Evolutionary conservation across 2,329 filamentous ascomycete species (phyloP), one percentile per base, ranked within the genome.

Genomic region (Aureobasidium lini): DNA sequence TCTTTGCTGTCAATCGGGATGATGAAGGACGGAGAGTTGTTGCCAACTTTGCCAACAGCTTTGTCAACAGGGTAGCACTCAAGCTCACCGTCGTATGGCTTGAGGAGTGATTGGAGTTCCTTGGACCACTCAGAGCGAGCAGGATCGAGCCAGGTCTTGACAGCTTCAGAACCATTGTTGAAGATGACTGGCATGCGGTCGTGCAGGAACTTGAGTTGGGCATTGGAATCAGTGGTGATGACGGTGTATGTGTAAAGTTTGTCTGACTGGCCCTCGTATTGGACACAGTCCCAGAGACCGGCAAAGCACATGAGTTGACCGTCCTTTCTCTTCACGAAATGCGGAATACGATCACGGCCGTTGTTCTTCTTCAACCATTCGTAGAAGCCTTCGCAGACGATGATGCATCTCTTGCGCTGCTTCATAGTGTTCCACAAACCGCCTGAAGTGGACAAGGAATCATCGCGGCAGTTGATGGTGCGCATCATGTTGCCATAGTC

Each of bases 351-450:
- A 57, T 94, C 87, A 65, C 88, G 92, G 6, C 84, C 81, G 1
- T 81, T 80, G 67, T 83, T 86, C 67, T 86, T 89, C 73, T 93
- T 93, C 61, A 95, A 77, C 94, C 94, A 97, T 73, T 99, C 94
- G 68, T 90, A 99, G 73, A 97, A 99, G 1, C 94, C 94, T 72
- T 96, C 88, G 9, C 89, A 91, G 6, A 96, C 70, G 9, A 97
- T 84, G 23, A 97, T 79, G 71, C 94, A 97, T 32, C 94, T 81
- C 75, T 96, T 96, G 65, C 82, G 84, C 62, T 86, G 84, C 75
- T 96, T 96, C 88, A 97, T 95, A 1, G 83, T 84, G 43, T 83
- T 87, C 94, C 94, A 97, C 85, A 97, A 89, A 10, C 92, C 91
- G 5, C 85, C 83, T 8, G 87, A 81, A 9, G 86, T 82, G 6